Evolutionary conservation across 495 filamentous ascomycete genomes (phyloP).

Genomic region (Lasiosphaeriaceae sp.): DNA sequence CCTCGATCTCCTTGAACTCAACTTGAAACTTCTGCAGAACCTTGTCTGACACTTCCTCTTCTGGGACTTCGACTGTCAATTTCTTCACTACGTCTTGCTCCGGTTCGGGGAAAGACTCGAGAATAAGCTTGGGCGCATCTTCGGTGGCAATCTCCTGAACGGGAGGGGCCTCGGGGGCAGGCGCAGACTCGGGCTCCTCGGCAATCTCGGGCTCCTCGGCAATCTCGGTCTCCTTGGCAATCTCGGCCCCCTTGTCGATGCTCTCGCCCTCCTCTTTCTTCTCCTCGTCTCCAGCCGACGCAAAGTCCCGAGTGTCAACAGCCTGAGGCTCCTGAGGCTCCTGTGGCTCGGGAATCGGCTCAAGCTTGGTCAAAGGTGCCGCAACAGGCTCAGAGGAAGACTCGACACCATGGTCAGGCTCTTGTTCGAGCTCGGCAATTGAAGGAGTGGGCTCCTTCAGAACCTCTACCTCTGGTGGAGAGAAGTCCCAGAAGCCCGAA

Average conservation of each 20-base stretch:
- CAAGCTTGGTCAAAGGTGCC: not conserved
- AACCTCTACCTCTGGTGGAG: conserved; percentile 14
- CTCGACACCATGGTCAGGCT: not conserved
- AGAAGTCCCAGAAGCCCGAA: conserved; percentile 30
- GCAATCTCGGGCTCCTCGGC: conserved; percentile 3
- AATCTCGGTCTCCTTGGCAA: conserved; percentile 4
- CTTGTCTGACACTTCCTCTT: not conserved
- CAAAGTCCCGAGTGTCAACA: conserved; percentile 1
- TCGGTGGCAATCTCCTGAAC: conserved; percentile 6
- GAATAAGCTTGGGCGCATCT: conserved; percentile 1
- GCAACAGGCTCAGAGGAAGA: not conserved
- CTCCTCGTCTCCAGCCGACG: not conserved
- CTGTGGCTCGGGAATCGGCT: conserved; percentile 9
- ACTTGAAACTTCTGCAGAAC: not conserved
- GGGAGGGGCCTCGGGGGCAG: conserved; percentile 13
- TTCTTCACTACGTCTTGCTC: not conserved
- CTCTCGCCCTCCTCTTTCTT: not conserved
- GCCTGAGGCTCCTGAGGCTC: not conserved
- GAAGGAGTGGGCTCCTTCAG: conserved; percentile 15
- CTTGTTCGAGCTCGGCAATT: conserved; percentile 17
- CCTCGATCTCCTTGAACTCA: conserved; percentile 5
- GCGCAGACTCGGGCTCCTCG: conserved; percentile 10
- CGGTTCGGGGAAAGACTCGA: conserved; percentile 8
- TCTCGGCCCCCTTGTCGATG: conserved; percentile 1
- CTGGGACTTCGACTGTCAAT: not conserved